Conservation (phyloP, 1,284 basidiomycete genomes). For the Rhodotorula mucilaginosa region DNA sequence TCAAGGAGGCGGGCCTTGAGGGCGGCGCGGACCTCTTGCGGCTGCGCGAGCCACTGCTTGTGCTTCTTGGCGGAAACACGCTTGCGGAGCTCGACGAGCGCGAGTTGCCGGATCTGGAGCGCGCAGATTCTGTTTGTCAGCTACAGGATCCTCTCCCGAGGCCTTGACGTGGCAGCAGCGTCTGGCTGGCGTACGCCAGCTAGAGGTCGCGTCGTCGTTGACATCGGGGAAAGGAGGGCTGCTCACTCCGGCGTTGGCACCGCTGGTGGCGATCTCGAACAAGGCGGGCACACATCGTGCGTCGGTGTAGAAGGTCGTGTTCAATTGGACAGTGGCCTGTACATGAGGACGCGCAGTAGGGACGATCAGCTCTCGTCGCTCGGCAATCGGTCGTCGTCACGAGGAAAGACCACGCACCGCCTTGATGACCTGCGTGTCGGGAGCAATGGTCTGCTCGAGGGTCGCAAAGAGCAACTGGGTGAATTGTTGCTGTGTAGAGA, state of each 20-base stretch:
- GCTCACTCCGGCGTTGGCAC: conserved; percentile 63
- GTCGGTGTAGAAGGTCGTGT: conserved; percentile 87
- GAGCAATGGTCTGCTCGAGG: conserved; percentile 76
- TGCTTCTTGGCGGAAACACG: conserved; percentile 77
- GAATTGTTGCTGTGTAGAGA: conserved; percentile 38
- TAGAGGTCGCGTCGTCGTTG: conserved; percentile 3
- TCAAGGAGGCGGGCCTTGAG: conserved; percentile 84
- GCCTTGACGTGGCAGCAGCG: too few species aligned
- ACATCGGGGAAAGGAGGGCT: conserved; percentile 37
- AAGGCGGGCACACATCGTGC: conserved; percentile 87
- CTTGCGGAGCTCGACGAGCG: conserved; percentile 97
- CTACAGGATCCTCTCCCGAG: not conserved
- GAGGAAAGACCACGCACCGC: conserved; percentile 59
- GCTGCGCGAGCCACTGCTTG: conserved; percentile 76
- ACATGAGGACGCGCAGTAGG: conserved; percentile 4
- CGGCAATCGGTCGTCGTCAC: not conserved
- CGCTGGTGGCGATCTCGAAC: conserved; percentile 80
- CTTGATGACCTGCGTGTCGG: conserved; percentile 83
- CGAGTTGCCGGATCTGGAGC: conserved; percentile 87
- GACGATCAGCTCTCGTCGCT: conserved; percentile 38
- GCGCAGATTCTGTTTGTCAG: not conserved
- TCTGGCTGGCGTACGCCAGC: not conserved
- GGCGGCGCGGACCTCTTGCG: conserved; percentile 65
- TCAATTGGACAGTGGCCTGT: conserved; percentile 86
- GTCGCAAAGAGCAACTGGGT: conserved; percentile 77